A percentile compares a stretch with the other conserved stretches of the same genome.
Conservation (phyloP, 805 yeast genomes). For the Scheffersomyces ergatensis region DNA sequence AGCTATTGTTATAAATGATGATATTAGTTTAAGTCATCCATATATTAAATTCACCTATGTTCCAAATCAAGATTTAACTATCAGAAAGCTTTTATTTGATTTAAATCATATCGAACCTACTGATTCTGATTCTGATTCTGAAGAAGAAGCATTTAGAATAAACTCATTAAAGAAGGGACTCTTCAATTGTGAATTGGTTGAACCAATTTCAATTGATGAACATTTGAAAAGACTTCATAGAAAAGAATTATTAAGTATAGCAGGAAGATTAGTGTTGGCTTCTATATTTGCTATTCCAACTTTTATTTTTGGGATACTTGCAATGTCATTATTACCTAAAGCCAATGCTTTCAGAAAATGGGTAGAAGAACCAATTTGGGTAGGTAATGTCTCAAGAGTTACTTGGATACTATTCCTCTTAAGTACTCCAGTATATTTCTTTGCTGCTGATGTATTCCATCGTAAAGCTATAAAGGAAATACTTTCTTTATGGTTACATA, state of each 20-base stretch:
- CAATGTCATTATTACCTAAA: conserved; percentile 56
- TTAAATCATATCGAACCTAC: conserved; percentile 42
- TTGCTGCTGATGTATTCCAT: conserved; percentile 73
- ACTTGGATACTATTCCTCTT: conserved; percentile 65
- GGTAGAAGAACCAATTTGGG: conserved; percentile 62
- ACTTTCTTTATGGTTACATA: conserved; percentile 52
- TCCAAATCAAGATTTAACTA: conserved; percentile 52
- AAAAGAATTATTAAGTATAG: conserved; percentile 46
- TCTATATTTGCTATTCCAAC: conserved; percentile 62
- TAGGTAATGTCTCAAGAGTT: conserved; percentile 56
- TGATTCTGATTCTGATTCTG: conserved; percentile 11
- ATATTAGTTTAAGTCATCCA: conserved; percentile 55
- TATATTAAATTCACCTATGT: conserved; percentile 62
- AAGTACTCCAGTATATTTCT: conserved; percentile 72
- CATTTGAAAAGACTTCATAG: conserved; percentile 50
- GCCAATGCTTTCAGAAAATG: conserved; percentile 44
- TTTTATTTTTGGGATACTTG: conserved; percentile 65
- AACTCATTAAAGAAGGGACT: conserved; percentile 15
- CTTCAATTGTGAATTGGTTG: conserved; percentile 53
- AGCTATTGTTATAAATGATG: conserved; percentile 53
- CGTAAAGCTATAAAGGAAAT: conserved; percentile 62
- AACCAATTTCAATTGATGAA: conserved; percentile 61
- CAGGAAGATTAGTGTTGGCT: conserved; percentile 47
- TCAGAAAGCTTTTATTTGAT: conserved; percentile 53
- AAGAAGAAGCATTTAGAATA: conserved; percentile 15